Evolutionary conservation across 2,329 filamentous ascomycete genomes (phyloP).

Genomic region (Ceratocystis cacaofunesta): DNA sequence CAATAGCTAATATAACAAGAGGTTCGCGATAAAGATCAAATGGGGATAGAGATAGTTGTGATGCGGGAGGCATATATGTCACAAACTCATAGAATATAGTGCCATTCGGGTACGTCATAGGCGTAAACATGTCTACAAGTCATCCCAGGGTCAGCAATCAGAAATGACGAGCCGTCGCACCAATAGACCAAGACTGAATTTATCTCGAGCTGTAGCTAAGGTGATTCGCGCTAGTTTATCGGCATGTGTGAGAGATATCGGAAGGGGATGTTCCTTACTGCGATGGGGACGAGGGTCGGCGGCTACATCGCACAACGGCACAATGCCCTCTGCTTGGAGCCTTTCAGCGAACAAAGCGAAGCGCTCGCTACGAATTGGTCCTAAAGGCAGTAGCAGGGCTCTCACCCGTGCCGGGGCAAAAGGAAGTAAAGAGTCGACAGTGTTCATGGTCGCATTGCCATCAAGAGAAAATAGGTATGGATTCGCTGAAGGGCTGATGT

Average conservation of each 20-base stretch:
- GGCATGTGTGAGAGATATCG: background rate
- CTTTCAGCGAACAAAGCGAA: constrained; percentile 68
- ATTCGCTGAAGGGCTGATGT: background rate
- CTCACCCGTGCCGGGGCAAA: constrained; percentile 83
- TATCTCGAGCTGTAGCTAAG: background rate
- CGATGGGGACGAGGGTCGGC: constrained; percentile 71
- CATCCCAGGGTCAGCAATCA: constrained; percentile 16
- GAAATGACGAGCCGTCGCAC: background rate
- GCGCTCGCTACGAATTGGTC: constrained; percentile 66
- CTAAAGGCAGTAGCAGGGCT: constrained; percentile 73
- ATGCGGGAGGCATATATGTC: constrained; percentile 62
- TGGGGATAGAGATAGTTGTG: constrained; percentile 65
- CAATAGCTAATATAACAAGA: constrained; percentile 67
- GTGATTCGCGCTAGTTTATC: background rate
- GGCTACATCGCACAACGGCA: constrained; percentile 73
- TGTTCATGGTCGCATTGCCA: constrained; percentile 51
- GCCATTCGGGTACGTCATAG: constrained; percentile 71
- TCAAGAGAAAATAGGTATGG: background rate
- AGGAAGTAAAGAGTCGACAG: constrained; percentile 72
- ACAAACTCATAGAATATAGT: constrained; percentile 79
- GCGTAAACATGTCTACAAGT: constrained; percentile 74
- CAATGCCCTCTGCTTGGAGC: constrained; percentile 63
- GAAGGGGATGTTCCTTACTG: constrained; percentile 41
- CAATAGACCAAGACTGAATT: background rate
- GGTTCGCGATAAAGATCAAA: constrained; percentile 86